These are phyloP conservation scores for Zygosaccharomyces kombuchaensis DNA, from an alignment of 805 yeast species.

Conservation along the genomic window DNA sequence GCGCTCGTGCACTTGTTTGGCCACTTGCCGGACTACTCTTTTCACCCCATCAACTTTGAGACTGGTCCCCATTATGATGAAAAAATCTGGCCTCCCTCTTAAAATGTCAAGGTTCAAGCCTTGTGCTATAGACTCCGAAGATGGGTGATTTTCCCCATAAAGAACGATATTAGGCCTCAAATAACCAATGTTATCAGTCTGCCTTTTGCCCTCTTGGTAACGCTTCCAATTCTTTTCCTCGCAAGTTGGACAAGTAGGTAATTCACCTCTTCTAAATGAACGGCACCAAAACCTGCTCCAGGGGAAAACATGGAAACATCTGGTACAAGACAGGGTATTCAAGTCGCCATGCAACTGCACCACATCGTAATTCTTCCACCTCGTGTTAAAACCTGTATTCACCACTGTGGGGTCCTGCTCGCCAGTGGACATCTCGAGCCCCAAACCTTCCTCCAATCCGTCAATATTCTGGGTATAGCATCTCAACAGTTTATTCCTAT, in stretches of 20 bases:
- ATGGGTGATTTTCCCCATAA: slow-evolving; percentile 93
- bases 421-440: slow-evolving; percentile 55
- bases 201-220: slow-evolving; percentile 64
- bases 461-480: slow-evolving; percentile 97
- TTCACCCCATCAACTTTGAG: slow-evolving; percentile 87
- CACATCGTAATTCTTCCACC: slow-evolving; percentile 67
- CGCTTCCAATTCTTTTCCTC: slow-evolving; percentile 51
- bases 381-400: slow-evolving; percentile 35
- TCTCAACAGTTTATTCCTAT: slow-evolving; percentile 62
- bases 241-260: slow-evolving; percentile 78
- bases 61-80: slow-evolving; percentile 91
- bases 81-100: slow-evolving; percentile 62
- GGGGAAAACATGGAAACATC: slow-evolving; percentile 51
- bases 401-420: slow-evolving; percentile 15
- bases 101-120: slow-evolving; percentile 62
- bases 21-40: slow-evolving; percentile 62
- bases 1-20: slow-evolving; percentile 66
- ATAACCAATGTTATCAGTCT: slow-evolving; percentile 65
- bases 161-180: slow-evolving; percentile 86
- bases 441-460: slow-evolving; percentile 68
- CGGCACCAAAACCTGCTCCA: slow-evolving; percentile 58
- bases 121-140: slow-evolving; percentile 69
- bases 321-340: slow-evolving; percentile 69
- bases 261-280: slow-evolving; percentile 52
- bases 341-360: slow-evolving; percentile 91